Evolutionary conservation across 306 rosid genomes (phyloP).

Genomic region (Amphicarpaea edgeworthii): DNA sequence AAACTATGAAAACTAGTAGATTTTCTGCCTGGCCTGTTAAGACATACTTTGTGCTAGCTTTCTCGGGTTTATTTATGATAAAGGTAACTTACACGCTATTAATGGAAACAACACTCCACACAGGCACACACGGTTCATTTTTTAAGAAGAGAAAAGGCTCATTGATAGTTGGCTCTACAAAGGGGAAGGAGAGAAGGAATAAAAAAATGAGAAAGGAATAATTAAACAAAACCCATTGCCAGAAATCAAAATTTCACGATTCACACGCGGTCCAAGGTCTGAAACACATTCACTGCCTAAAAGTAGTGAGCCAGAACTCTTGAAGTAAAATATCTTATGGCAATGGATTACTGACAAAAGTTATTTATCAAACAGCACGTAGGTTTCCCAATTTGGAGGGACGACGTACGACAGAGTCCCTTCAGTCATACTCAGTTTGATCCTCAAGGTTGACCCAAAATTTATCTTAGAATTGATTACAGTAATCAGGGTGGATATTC

Average conservation of each 20-base stretch:
- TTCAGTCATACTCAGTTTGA: no score
- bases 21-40: not conserved
- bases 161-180: not conserved
- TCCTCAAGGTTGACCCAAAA: no score
- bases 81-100: not conserved
- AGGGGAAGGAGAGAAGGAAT: not conserved
- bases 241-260: not conserved
- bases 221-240: not conserved
- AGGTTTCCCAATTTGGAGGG: no score
- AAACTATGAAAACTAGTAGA: not conserved
- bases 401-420: no score
- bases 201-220: not conserved
- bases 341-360: not conserved
- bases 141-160: no score
- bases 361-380: no score
- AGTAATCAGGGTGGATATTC: no score
- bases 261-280: no score
- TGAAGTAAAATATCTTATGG: not conserved
- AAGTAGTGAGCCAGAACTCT: not conserved
- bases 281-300: not conserved
- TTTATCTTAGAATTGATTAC: no score
- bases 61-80: not conserved
- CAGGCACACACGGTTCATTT: not conserved
- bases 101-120: not conserved
- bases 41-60: not conserved